Conservation (phyloP, 2,329 filamentous ascomycete genomes). For the Thielaviopsis musarum region DNA sequence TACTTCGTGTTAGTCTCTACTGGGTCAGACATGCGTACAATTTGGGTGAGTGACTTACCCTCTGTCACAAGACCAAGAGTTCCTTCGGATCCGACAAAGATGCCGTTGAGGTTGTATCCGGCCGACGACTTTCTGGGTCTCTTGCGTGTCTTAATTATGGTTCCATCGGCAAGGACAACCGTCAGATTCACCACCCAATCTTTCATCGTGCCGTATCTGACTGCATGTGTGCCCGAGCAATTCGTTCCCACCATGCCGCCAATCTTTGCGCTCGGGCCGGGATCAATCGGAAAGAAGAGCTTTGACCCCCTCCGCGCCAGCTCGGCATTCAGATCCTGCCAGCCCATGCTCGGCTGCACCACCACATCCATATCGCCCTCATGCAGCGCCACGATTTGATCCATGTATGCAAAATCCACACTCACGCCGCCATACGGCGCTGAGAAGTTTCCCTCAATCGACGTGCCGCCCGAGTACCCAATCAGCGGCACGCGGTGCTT, state of each 20-base stretch:
- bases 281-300: constrained; percentile 83
- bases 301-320: constrained; percentile 52
- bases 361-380: constrained; percentile 84
- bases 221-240: constrained; percentile 62
- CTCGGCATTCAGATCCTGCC: constrained; percentile 71
- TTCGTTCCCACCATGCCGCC: constrained; percentile 74
- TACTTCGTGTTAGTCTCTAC: constrained; percentile 11
- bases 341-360: constrained; percentile 81
- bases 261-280: constrained; percentile 56
- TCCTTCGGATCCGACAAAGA: constrained; percentile 71
- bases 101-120: constrained; percentile 64
- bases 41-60: constrained; percentile 19
- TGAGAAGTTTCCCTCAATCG: constrained; percentile 78
- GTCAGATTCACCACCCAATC: constrained; percentile 77
- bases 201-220: constrained; percentile 73
- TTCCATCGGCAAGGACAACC: constrained; percentile 63
- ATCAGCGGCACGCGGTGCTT: constrained; percentile 71
- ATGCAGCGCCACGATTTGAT: constrained; percentile 61
- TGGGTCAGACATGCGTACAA: background rate
- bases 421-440: constrained; percentile 75
- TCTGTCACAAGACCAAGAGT: constrained; percentile 70
- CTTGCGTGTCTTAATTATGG: constrained; percentile 59
- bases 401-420: constrained; percentile 81
- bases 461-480: constrained; percentile 72
- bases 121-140: constrained; percentile 69